phyloP scores from a whole-genome alignment of 148 eudicot genomes.

The Silene uniflora region DNA sequence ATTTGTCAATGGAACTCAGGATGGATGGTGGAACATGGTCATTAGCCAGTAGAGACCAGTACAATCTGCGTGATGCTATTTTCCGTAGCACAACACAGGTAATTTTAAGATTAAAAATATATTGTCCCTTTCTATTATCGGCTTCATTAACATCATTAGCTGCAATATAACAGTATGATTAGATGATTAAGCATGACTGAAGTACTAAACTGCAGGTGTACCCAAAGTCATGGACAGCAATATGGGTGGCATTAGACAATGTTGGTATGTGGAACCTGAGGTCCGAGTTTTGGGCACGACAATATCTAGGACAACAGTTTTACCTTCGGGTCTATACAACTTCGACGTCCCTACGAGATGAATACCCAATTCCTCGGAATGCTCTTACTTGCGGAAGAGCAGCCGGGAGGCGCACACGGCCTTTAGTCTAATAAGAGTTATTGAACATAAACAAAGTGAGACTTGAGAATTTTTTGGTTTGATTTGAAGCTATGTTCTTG shows the following conservation, averaged over 20 bases:
- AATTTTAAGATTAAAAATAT: background rate
- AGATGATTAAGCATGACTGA: background rate
- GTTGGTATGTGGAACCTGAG: slow-evolving; percentile 98
- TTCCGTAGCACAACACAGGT: slow-evolving; percentile 83
- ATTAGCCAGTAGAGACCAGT: slow-evolving; percentile 53
- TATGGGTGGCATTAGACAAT: slow-evolving; percentile 77
- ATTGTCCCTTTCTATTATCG: background rate
- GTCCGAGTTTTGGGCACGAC: slow-evolving; percentile 89
- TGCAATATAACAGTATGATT: background rate
- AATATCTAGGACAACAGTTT: slow-evolving; percentile 84
- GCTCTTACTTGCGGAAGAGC: slow-evolving; percentile 93
- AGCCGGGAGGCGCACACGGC: slow-evolving; percentile 68
- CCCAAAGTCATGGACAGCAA: slow-evolving; percentile 86
- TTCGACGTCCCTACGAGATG: slow-evolving; percentile 79
- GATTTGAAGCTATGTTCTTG: slow-evolving; percentile 29
- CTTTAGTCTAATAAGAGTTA: slow-evolving; percentile 37
- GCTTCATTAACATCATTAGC: background rate
- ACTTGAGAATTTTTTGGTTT: slow-evolving; percentile 12
- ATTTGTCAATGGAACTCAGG: slow-evolving; percentile 38
- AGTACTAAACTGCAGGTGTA: slow-evolving; percentile 53
- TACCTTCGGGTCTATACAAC: slow-evolving; percentile 71
- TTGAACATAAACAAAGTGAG: no score
- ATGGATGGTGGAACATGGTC: slow-evolving; percentile 96
- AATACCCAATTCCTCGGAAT: slow-evolving; percentile 76
- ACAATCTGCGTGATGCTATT: slow-evolving; percentile 88